Base-by-base conservation (phyloP, 352 stramenopile species). In the Pilasporangium apinafurcum region DNA sequence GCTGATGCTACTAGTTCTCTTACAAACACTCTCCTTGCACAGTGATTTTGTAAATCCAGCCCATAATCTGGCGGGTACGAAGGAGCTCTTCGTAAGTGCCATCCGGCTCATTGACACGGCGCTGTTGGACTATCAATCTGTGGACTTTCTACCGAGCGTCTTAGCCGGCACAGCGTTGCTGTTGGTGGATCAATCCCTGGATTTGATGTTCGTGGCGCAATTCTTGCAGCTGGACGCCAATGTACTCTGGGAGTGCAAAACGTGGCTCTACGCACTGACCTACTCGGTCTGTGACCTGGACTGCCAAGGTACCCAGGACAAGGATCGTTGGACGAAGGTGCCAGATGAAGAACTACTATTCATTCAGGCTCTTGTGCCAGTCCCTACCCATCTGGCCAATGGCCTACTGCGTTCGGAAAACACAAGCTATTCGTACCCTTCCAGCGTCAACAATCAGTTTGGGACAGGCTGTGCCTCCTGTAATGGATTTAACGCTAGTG, bases 171-270 rank as follows among this genome's bases (percentile, higher is more conserved):
- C 78, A 13, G 74, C 75, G 14, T 60, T 90, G 51, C 59, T 90
- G 38, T 56, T 90, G 5, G 78, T 81, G 29, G 78, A 90, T 32
- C 53, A 70, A 17, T 65, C 56, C 10, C 57, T 90, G 30, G 78
- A 90, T 48, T 69, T 87, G 30, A 62, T 83, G 45, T 90, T 86
- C 48, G 75, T 87, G n/a, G 78, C 78, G 25, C 74, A 87, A 54
- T 90, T 90, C 38, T 51, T 90, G 24, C 78, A 90, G 48, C 55
- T 90, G 9, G 78, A 90, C 42, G 70, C 72, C 22, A 81, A 68
- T 21, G 67, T 90, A 43, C 59, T 90, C 16, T 90, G 76, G 75
- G 78, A 90, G 27, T 90, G 78, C 62, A 85, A 86, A 61, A 79
- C 65, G 44, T 90, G 78, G 78, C 65, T 90, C 14, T 74, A 83